Evolutionary conservation across 2,329 filamentous ascomycete species (phyloP).

Genomic region (Aspergillus melleus): DNA sequence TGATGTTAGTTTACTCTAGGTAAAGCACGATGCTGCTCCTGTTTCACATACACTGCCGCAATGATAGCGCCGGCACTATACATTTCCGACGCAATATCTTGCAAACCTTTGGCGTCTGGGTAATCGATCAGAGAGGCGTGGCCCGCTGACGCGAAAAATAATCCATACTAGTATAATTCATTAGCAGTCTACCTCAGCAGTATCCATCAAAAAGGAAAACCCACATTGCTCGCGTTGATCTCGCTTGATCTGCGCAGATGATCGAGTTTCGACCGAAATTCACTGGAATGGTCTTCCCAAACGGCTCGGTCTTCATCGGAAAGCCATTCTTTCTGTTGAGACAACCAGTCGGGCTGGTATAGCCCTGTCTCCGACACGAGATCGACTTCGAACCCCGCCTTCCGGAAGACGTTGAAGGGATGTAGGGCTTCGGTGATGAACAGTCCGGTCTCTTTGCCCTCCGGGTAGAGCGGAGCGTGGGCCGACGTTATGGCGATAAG

Average conservation of each 20-base stretch:
- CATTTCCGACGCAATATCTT: constrained; percentile 27
- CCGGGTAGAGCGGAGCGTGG: constrained; percentile 7
- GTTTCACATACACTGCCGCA: constrained; percentile 29
- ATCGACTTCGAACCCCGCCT: constrained; percentile 42
- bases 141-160: constrained; percentile 44
- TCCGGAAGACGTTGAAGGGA: constrained; percentile 12
- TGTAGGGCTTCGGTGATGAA: constrained; percentile 9
- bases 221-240: constrained; percentile 23
- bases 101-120: constrained; percentile 33
- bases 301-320: constrained; percentile 30
- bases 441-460: constrained; percentile 5
- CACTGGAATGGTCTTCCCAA: constrained; percentile 34
- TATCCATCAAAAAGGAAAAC: no score
- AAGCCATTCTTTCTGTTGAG: constrained; percentile 36
- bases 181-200: neutral
- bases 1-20: neutral
- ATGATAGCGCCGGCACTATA: constrained; percentile 34
- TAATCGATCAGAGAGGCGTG: constrained; percentile 45
- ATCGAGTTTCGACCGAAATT: constrained; percentile 37
- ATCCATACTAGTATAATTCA: constrained; percentile 27
- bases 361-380: constrained; percentile 42
- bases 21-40: neutral
- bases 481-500: constrained; percentile 6
- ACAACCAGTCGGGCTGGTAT: constrained; percentile 37
- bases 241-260: constrained; percentile 28